Evolutionary conservation across 208 protist species (phyloP).

Genomic region (Trypanosoma conorhini): DNA sequence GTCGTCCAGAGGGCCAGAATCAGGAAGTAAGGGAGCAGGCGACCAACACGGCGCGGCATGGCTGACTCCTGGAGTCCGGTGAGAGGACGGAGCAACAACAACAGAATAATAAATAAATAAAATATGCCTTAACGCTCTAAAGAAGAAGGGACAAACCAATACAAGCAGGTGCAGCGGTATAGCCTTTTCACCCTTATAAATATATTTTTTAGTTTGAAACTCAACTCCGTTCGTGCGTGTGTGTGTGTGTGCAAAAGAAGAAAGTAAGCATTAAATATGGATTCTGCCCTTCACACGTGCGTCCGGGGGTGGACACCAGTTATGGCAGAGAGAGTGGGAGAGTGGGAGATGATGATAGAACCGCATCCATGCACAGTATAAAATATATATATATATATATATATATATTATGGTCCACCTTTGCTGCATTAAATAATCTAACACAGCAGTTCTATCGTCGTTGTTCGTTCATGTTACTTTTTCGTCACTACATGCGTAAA

Average conservation of each 20-base stretch:
- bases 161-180: slow-evolving; percentile 7
- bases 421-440: neutral
- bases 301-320: neutral
- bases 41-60: neutral
- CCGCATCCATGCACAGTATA: neutral
- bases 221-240: neutral
- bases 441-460: neutral
- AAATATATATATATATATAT: too few species aligned
- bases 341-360: neutral
- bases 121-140: neutral
- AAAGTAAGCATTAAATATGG: neutral
- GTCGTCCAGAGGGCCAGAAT: slow-evolving; percentile 16
- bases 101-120: slow-evolving; percentile 1
- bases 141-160: slow-evolving; percentile 20
- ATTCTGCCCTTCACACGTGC: neutral
- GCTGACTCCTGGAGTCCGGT: neutral
- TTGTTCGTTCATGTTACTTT: neutral
- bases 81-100: too few species aligned
- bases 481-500: neutral
- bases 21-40: neutral
- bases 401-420: neutral
- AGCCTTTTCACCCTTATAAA: neutral
- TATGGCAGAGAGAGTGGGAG: neutral
- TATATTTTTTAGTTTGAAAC: neutral
- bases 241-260: neutral